These are phyloP conservation scores for Monosporascus sp. DNA, from an alignment of 2,329 filamentous ascomycete genomes.

Conservation along the genomic window DNA sequence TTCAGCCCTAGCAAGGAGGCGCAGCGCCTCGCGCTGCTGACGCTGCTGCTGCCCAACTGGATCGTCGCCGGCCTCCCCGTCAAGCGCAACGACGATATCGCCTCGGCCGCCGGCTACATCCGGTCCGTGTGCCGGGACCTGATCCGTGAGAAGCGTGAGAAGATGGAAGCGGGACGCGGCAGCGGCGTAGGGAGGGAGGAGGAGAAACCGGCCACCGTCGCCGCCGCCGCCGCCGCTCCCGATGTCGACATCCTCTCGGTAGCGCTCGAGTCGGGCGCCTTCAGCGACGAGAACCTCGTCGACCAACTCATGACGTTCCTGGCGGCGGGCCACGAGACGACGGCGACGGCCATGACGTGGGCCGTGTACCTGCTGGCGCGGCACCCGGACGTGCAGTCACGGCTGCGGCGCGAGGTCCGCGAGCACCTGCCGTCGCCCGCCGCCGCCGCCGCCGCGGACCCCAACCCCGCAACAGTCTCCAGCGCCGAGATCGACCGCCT, in stretches of 20 bases:
- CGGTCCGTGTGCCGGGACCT: slow-evolving; percentile 62
- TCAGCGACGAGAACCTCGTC: slow-evolving; percentile 33
- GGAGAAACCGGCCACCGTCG: slow-evolving; percentile 39
- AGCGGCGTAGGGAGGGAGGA: slow-evolving; percentile 32
- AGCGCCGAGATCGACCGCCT: slow-evolving; percentile 33
- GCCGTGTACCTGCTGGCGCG: slow-evolving; percentile 32
- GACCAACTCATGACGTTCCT: slow-evolving; percentile 38
- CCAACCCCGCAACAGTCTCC: slow-evolving; percentile 12
- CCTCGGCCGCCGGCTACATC: slow-evolving; percentile 51
- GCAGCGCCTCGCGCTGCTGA: slow-evolving; percentile 51
- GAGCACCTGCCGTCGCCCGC: slow-evolving; percentile 31
- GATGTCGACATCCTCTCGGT: slow-evolving; percentile 33
- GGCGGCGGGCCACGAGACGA: slow-evolving; percentile 40
- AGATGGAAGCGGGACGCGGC: slow-evolving; percentile 37
- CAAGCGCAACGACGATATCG: slow-evolving; percentile 62
- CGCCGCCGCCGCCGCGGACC: slow-evolving; percentile 9
- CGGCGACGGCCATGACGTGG: slow-evolving; percentile 36
- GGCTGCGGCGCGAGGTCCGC: slow-evolving; percentile 33
- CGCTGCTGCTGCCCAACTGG: slow-evolving; percentile 57
- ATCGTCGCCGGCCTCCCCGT: slow-evolving; percentile 61
- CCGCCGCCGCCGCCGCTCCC: slow-evolving; percentile 39
- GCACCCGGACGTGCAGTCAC: slow-evolving; percentile 30
- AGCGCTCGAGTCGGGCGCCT: slow-evolving; percentile 30
- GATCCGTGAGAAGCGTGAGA: slow-evolving; percentile 61
- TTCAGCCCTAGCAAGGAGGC: slow-evolving; percentile 48